phyloP scores from a whole-genome alignment of 192 early-diverging fungal species.

The Thoreauomyces humboldtii region DNA sequence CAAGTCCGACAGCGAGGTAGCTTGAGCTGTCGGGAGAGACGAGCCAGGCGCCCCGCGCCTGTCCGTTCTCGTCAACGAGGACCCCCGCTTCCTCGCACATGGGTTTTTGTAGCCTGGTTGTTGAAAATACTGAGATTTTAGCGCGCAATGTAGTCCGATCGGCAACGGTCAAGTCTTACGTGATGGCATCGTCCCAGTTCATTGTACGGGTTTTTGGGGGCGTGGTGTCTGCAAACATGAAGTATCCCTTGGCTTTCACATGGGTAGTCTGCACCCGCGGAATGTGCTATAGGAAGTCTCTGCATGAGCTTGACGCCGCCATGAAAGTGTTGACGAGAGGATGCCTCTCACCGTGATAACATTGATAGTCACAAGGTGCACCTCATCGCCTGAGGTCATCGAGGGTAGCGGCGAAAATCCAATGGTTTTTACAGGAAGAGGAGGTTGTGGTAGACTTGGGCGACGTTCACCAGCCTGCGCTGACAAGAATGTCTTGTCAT shows the following conservation, averaged over 20 bases:
- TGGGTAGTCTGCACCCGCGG: slow-evolving; percentile 31
- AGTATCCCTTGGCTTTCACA: slow-evolving; percentile 35
- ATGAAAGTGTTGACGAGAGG: not conserved
- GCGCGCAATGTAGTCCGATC: not conserved
- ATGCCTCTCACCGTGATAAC: slow-evolving; percentile 31
- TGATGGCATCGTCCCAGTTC: slow-evolving; percentile 39
- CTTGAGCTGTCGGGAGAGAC: slow-evolving; percentile 22
- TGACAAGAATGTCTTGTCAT: slow-evolving; percentile 66
- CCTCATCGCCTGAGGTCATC: slow-evolving; percentile 31
- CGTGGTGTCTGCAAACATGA: slow-evolving; percentile 31
- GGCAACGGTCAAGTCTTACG: slow-evolving; percentile 12
- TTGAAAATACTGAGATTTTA: slow-evolving; percentile 2
- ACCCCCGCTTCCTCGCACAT: slow-evolving; percentile 35
- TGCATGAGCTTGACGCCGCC: too few relatives aligned
- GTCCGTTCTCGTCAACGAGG: slow-evolving; percentile 29
- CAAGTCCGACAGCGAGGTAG: slow-evolving; percentile 27
- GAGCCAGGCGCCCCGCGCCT: slow-evolving; percentile 30
- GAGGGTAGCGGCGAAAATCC: slow-evolving; percentile 22
- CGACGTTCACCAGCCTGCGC: slow-evolving; percentile 24
- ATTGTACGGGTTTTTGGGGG: slow-evolving; percentile 30
- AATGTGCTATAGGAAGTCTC: slow-evolving; percentile 33
- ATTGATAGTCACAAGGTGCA: slow-evolving; percentile 32
- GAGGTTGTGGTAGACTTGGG: slow-evolving; percentile 25
- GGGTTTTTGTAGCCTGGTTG: slow-evolving; percentile 26
- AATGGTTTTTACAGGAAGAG: slow-evolving; percentile 45